Evolutionary conservation across 208 protist genomes (phyloP), one percentile per base, ranked within the genome.

Genomic region (Endotrypanum monterogeii): DNA sequence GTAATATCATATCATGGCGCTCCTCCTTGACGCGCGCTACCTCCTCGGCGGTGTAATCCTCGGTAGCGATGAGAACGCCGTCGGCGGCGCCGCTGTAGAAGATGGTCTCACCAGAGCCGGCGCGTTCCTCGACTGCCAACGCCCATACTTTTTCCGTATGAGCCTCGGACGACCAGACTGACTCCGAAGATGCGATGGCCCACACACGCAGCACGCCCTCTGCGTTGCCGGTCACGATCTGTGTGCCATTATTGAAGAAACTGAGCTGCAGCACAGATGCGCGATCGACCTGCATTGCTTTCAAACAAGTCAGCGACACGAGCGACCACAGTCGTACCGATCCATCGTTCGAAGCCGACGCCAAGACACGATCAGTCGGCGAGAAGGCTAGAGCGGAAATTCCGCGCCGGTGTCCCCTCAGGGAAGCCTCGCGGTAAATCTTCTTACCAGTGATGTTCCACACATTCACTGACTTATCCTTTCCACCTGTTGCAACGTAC

Each of bases 171-270:
- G 91, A 88, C 89, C 90, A 96, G 20, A 98, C 91, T 9, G 82
- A 84, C 82, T 95, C 91, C 11, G 87, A 83, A 37, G 87, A 82
- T 16, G 82, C 84, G 48, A 98, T 83, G 5, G 91, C 94, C 94
- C 94, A 98, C 58, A 98, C 92, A n/a, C 91, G 92, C 79, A 98
- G 76, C 83, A 98, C 89, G 55, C 94, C 94, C 67, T 98, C 92
- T 32, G 89, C 85, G 71, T 94, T 95, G 50, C 86, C 87, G 0
- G 89, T 94, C 37, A 96, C 89, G 57, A 98, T 68, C 82, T 98
- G 94, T 57, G 90, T 93, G 18, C 91, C 92, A 35, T 63, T 66
- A 74, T 98, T 97, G 79, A 98, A 96, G 81, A 98, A 96, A 79
- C 73, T 71, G 2, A 96, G 67, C 79, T 95, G 90, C 72, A 97